These are phyloP conservation scores for Linderniella brevidens DNA, from an alignment of 257 asterid genomes.

Conservation along the genomic window DNA sequence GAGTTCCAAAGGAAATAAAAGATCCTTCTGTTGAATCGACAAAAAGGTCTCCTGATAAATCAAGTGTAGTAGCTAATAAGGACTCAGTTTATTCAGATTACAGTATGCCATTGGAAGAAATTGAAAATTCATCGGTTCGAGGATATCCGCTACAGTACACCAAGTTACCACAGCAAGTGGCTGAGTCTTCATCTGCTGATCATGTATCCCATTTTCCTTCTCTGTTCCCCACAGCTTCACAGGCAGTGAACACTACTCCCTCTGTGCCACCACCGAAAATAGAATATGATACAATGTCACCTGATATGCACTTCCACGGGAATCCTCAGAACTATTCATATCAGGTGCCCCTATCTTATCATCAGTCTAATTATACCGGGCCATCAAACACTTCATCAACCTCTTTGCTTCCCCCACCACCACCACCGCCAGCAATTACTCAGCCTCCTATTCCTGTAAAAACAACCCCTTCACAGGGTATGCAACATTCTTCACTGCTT, in stretches of 20 bases:
- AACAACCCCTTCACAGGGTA: constrained; percentile 22
- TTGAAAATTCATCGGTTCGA: no score
- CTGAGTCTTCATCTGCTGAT: not conserved
- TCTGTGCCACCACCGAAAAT: constrained; percentile 22
- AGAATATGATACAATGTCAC: constrained; percentile 20
- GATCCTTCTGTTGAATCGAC: constrained; percentile 17
- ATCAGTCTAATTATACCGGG: constrained; percentile 30
- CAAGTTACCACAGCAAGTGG: no score
- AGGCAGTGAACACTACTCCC: no score
- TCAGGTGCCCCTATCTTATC: constrained; percentile 40
- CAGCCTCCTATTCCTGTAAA: constrained; percentile 13
- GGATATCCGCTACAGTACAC: no score
- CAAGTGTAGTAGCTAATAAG: constrained; percentile 13
- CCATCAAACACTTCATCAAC: constrained; percentile 29
- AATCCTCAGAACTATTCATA: constrained; percentile 20
- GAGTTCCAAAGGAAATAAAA: constrained; percentile 18
- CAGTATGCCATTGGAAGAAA: no score
- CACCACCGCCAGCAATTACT: constrained; percentile 23
- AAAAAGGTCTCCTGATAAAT: constrained; percentile 16
- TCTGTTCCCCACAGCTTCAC: no score
- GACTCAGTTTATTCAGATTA: constrained; percentile 10
- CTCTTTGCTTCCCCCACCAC: constrained; percentile 31
- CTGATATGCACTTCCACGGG: constrained; percentile 15
- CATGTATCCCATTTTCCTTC: constrained; percentile 16
- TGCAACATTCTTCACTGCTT: constrained; percentile 26